These are phyloP conservation scores for Blastobotrys apis DNA, from an alignment of 1,139 yeast genomes.

Conservation along the genomic window DNA sequence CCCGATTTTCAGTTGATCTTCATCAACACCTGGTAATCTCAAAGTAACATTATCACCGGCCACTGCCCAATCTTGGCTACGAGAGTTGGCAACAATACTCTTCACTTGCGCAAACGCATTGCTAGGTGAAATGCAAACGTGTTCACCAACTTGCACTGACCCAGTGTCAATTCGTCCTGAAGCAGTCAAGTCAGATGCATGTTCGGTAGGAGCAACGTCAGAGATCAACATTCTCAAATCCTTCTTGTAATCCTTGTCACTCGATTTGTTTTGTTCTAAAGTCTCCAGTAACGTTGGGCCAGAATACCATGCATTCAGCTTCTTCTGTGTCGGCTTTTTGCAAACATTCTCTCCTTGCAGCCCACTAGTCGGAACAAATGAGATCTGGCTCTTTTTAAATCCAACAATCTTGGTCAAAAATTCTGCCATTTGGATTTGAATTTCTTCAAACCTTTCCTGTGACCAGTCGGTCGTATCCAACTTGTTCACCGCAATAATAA, in stretches of 20 bases:
- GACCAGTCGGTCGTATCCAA: slow-evolving; percentile 77
- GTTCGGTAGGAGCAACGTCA: slow-evolving; percentile 36
- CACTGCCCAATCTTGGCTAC: slow-evolving; percentile 44
- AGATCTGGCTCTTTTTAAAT: slow-evolving; percentile 46
- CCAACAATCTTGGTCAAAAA: slow-evolving; percentile 63
- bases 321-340: slow-evolving; percentile 32
- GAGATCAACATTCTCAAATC: slow-evolving; percentile 41
- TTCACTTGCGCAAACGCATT: slow-evolving; percentile 43
- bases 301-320: slow-evolving; percentile 50
- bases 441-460: slow-evolving; percentile 57
- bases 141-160: slow-evolving; percentile 69
- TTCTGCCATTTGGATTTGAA: slow-evolving; percentile 52
- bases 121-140: slow-evolving; percentile 56
- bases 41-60: slow-evolving; percentile 69
- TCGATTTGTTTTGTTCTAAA: slow-evolving; percentile 34
- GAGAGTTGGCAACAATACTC: slow-evolving; percentile 28
- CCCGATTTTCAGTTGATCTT: slow-evolving; percentile 61
- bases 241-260: slow-evolving; percentile 27
- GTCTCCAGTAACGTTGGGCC: slow-evolving; percentile 63
- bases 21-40: slow-evolving; percentile 47
- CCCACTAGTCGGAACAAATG: slow-evolving; percentile 84
- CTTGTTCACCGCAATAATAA: slow-evolving; percentile 82
- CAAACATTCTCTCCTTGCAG: slow-evolving; percentile 78
- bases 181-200: slow-evolving; percentile 42
- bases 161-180: slow-evolving; percentile 78